These are phyloP conservation scores for Jaapia argillacea DNA, from an alignment of 768 basidiomycete genomes.

Conservation along the genomic window DNA sequence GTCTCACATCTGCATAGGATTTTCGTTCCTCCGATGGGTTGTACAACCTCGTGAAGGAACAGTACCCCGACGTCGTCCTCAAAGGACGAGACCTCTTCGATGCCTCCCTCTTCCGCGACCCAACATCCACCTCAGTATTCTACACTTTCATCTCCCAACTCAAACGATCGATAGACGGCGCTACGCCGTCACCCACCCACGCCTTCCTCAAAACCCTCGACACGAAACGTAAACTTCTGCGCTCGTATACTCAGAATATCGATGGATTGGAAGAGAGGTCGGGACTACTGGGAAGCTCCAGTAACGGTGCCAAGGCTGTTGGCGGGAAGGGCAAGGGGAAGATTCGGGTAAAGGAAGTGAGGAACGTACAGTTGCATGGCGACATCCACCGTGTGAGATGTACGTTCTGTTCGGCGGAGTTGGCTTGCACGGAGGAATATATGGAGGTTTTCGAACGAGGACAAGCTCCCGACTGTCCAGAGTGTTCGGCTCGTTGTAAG, in stretches of 20 bases:
- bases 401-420: conserved; percentile 72
- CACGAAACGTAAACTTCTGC: conserved; percentile 70
- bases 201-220: conserved; percentile 81
- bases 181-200: conserved; percentile 82
- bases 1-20: conserved; percentile 43
- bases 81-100: conserved; percentile 96
- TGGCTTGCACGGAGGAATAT: conserved; percentile 56
- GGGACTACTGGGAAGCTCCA: conserved; percentile 63
- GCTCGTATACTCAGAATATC: conserved; percentile 97
- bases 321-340: conserved; percentile 62
- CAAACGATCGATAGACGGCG: conserved; percentile 70
- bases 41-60: conserved; percentile 81
- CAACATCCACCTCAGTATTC: conserved; percentile 80
- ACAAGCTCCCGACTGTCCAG: conserved; percentile 74
- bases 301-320: conserved; percentile 31
- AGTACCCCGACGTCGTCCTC: conserved; percentile 72
- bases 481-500: conserved; percentile 77
- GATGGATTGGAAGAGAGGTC: conserved; percentile 84
- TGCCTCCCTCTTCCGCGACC: conserved; percentile 81
- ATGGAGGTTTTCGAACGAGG: conserved; percentile 59
- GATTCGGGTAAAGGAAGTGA: conserved; percentile 59
- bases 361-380: conserved; percentile 90
- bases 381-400: conserved; percentile 90
- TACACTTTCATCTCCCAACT: conserved; percentile 93
- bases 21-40: conserved; percentile 93